phyloP scores from a whole-genome alignment of 2,329 filamentous ascomycete genomes.

The Stenocarpella maydis region DNA sequence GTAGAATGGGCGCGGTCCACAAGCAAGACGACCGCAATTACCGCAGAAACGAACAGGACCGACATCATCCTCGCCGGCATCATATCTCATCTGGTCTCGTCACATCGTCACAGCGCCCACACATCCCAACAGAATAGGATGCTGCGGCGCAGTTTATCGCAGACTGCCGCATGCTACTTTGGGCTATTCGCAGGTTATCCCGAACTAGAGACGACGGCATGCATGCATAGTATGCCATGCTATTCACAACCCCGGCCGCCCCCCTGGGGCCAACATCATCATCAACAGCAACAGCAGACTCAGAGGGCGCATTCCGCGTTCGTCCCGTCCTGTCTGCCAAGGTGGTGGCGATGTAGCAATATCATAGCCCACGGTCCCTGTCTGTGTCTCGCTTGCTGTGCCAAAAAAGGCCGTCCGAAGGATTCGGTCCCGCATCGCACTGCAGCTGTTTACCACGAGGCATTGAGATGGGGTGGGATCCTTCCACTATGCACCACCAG shows the following conservation, averaged over 20 bases:
- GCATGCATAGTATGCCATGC: conserved; percentile 1
- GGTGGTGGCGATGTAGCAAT: background rate
- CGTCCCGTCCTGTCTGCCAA: conserved; percentile 15
- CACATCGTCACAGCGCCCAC: conserved; percentile 6
- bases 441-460: conserved; percentile 17
- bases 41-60: conserved; percentile 19
- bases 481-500: conserved; percentile 20
- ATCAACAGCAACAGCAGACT: background rate
- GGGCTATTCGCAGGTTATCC: background rate
- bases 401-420: background rate
- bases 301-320: background rate
- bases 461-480: conserved; percentile 10
- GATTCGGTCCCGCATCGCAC: conserved; percentile 14
- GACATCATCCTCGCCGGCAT: conserved; percentile 4
- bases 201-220: background rate
- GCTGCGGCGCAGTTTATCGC: conserved; percentile 6
- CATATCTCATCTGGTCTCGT: conserved; percentile 20
- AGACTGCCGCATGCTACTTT: background rate
- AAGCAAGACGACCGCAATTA: conserved; percentile 17
- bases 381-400: background rate
- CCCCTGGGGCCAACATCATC: background rate
- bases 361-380: conserved; percentile 8
- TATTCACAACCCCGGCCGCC: background rate
- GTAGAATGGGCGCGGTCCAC: conserved; percentile 21
- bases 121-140: background rate